Base-by-base conservation (phyloP, 257 asterid genomes). In the Ilex aquifolium region DNA sequence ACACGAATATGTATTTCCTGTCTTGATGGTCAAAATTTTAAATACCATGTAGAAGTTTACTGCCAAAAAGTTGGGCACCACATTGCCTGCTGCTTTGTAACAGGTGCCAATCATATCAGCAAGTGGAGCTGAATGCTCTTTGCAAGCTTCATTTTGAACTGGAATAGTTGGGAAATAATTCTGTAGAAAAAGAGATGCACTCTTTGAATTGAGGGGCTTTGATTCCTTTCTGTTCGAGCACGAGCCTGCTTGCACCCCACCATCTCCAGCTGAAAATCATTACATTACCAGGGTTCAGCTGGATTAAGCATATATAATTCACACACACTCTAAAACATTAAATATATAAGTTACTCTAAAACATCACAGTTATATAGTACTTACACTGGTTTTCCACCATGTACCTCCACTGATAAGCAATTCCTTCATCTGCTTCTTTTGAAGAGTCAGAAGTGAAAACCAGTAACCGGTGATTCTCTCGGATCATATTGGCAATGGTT, bases 41-140 rank as follows among this genome's bases (percentile, higher is more conserved):
- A 64, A 57, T 89, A 92, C 98, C 99, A 92, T 92, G 97, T 92
- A 92, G 71, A 83, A 92, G 74, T 92, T 92, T 68, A 92, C 96
- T 7, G 97, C 99, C 72, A 92, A 49, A 69, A 83, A 92, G 65
- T 92, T 92, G 60, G 99, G 99, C 85, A 92, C 72, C 72, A 10
- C 32, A 74, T 85, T 87, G 64, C 96, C 94, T 7, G 99, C 85
- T 60, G 97, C 84, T 76, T 83, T 89, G 58, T 87, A 89, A 72
- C 99, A 92, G 30, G 89, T 79, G 10, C 77, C 76, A 32, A 78
- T 81, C 88, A 73, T 82, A 76, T 89, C 87, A 68, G 72, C 71
- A 62, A 92, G 84, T 3, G 90, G 84, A 40, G 76, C 64, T 44
- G 99, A 85, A 75, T 92, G 96, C 85, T 87, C 97, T 72, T 85